Base-by-base conservation (phyloP, 768 basidiomycete genomes). In the Boletus pseudo-olivaceus region DNA sequence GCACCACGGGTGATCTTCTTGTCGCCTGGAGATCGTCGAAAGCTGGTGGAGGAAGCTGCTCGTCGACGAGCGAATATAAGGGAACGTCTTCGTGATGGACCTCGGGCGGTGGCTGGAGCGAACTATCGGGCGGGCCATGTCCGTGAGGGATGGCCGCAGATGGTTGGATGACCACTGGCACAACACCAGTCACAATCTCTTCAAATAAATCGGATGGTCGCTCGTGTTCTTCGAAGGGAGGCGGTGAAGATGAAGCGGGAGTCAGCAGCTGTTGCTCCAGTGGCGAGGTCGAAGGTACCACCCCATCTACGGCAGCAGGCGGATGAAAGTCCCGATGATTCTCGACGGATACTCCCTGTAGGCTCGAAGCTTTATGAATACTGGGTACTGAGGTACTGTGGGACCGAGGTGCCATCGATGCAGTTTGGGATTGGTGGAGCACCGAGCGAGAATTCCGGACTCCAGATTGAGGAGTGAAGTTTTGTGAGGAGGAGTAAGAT, bases 41-140 rank as follows among this genome's bases (percentile, higher is more conserved):
- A 5, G 63, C 56, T 30, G 68, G 60, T 19, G 68, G 66, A 29
- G 65, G 65, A 20, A 49, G 53, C 32, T 59, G 51, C 3, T 67
- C 62, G 19, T 67, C 63, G 20, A 67, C 34, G 7, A 70, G 56
- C 9, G 60, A 60, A 54, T 66, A 65, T 39, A 40, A 44, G 14
- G 68, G 66, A 37, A 55, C 57, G 2, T 57, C 63, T 5, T 70
- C 66, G 7, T 55, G 58, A 35, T 51, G 12, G 29, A 26, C 19
- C 8, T 54, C 62, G 23, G 34, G 29, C 19, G 41, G 47, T 45
- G 30, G 37, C 38, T 40, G 33, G 8, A 47, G 26, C 5, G 19
- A 45, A 37, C 27, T 20, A 33, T 43, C 32, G 5, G 20, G 35
- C 6, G 37, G 19, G n/a, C 33, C 32, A 27, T 41, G 40, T 15